phyloP scores from a whole-genome alignment of 768 basidiomycete species.

The Tricholoma sp. region DNA sequence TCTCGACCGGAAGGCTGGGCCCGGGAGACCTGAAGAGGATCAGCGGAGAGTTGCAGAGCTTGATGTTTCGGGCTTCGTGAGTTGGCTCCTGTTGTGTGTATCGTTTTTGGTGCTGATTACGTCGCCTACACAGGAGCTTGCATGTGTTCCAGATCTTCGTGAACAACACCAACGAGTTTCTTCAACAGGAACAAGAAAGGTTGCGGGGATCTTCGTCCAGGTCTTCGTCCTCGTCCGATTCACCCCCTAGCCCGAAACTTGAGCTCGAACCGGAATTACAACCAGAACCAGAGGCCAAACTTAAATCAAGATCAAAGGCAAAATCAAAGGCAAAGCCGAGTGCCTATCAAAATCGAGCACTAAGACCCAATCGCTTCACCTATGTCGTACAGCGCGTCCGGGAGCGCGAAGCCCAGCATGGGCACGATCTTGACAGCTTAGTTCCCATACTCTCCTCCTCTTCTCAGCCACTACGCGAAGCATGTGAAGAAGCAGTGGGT shows the following conservation, averaged over 20 bases:
- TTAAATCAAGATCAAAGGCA: neutral
- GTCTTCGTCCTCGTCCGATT: neutral
- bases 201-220: neutral
- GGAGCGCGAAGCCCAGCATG: conserved; percentile 33
- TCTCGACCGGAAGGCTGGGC: conserved; percentile 38
- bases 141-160: conserved; percentile 36
- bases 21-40: conserved; percentile 36
- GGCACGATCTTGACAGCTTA: conserved; percentile 36
- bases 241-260: neutral
- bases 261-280: neutral
- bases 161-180: conserved; percentile 23
- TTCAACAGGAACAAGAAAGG: conserved; percentile 15
- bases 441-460: conserved; percentile 35
- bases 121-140: conserved; percentile 22
- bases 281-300: neutral
- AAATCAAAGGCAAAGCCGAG: neutral
- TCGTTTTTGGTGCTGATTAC: neutral
- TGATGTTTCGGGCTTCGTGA: conserved; percentile 34
- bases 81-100: conserved; percentile 7
- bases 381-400: conserved; percentile 22
- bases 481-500: conserved; percentile 23
- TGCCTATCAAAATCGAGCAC: neutral
- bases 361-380: conserved; percentile 21
- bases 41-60: conserved; percentile 31
- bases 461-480: conserved; percentile 29